Evolutionary conservation across 1,284 basidiomycete species (phyloP).

Genomic region (Vanrija humicola): DNA sequence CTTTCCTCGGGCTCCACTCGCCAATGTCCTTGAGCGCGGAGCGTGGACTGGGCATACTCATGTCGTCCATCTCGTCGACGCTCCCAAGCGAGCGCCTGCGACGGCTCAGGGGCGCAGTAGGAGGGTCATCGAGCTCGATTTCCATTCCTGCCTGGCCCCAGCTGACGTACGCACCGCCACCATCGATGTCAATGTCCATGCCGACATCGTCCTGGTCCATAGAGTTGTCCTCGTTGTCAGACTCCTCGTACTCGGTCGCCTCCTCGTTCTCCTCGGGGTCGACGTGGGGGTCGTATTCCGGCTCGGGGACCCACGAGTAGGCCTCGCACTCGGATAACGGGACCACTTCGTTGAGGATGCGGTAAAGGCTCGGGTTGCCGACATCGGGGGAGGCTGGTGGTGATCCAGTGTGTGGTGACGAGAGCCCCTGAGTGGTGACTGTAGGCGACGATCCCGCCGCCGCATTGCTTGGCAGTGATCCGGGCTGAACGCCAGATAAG

Average conservation of each 20-base stretch:
- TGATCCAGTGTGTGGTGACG: neutral
- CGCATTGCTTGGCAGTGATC: constrained; percentile 1
- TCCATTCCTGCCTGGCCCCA: constrained; percentile 36
- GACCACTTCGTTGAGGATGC: constrained; percentile 84
- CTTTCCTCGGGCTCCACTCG: constrained; percentile 52
- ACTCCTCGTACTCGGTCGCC: constrained; percentile 32
- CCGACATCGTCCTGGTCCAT: constrained; percentile 33
- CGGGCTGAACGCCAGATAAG: neutral
- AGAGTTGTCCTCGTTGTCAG: constrained; percentile 33
- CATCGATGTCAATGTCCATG: constrained; percentile 41
- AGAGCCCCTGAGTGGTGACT: neutral
- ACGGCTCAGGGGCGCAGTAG: neutral
- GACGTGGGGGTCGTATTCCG: constrained; percentile 91
- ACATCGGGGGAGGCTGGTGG: constrained; percentile 3
- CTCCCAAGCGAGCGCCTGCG: constrained; percentile 28
- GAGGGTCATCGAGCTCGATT: constrained; percentile 19
- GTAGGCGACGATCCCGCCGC: constrained; percentile 8
- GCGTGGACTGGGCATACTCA: constrained; percentile 14
- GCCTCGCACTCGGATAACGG: constrained; percentile 90
- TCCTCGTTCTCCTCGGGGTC: constrained; percentile 69
- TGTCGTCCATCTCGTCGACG: constrained; percentile 54
- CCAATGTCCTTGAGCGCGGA: constrained; percentile 1
- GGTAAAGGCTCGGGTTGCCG: constrained; percentile 57
- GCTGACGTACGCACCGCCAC: constrained; percentile 25
- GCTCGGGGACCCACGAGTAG: constrained; percentile 89